These are phyloP conservation scores for Podospora pseudocomata DNA, from an alignment of 495 filamentous ascomycete species.

Conservation along the genomic window DNA sequence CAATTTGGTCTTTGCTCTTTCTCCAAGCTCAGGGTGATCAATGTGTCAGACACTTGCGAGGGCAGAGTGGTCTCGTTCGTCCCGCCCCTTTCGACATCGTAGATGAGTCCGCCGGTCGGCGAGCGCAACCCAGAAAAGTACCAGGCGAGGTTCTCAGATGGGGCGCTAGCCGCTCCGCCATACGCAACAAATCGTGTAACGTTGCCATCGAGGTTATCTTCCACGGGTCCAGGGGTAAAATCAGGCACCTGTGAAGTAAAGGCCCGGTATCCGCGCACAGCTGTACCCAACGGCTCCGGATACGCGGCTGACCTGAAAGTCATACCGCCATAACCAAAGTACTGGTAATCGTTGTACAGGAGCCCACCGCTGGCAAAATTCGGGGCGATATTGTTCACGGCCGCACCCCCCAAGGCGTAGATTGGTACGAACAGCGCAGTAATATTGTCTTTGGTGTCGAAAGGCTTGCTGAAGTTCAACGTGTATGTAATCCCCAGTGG, in stretches of 20 bases:
- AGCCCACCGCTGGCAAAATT: conserved; percentile 61
- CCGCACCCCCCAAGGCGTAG: conserved; percentile 42
- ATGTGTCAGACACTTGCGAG: conserved; percentile 40
- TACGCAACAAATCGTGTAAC: conserved; percentile 62
- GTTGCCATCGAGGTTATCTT: conserved; percentile 34
- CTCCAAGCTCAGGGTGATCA: conserved; percentile 61
- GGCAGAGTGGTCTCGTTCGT: conserved; percentile 35
- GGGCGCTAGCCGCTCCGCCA: conserved; percentile 60
- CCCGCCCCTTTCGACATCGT: conserved; percentile 12
- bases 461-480: conserved; percentile 57
- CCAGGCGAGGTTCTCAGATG: conserved; percentile 69
- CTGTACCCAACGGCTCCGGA: conserved; percentile 34
- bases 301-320: conserved; percentile 20
- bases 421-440: conserved; percentile 47
- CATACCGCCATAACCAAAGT: conserved; percentile 52
- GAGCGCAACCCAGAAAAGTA: conserved; percentile 64
- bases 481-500: conserved; percentile 48
- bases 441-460: conserved; percentile 52
- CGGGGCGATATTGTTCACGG: conserved; percentile 54
- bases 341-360: conserved; percentile 61
- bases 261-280: conserved; percentile 47
- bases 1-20: conserved; percentile 48
- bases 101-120: conserved; percentile 45
- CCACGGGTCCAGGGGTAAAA: conserved; percentile 43
- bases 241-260: conserved; percentile 46